These are phyloP conservation scores for Spizellomyces sp. DNA, from an alignment of 192 early-diverging fungal genomes.

Conservation along the genomic window DNA sequence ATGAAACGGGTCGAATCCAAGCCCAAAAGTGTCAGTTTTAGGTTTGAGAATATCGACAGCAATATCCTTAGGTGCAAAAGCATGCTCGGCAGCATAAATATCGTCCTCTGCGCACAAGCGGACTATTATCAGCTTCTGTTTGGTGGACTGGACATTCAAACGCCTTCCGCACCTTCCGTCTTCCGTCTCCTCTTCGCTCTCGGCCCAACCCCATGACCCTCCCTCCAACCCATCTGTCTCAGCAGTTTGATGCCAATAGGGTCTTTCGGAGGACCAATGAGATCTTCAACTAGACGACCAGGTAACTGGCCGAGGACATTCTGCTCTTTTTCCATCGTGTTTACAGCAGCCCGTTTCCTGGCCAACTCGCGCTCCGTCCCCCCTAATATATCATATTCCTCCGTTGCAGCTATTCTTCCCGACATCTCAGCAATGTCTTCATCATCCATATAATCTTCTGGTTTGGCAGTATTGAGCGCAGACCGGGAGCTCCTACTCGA, in stretches of 20 bases:
- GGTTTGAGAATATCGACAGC: conserved; percentile 26
- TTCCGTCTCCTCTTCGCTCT: conserved; percentile 53
- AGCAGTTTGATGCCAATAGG: conserved; percentile 69
- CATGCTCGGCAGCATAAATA: conserved; percentile 46
- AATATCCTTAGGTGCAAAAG: conserved; percentile 71
- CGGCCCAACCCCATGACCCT: conserved; percentile 84
- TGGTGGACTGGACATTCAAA: neutral
- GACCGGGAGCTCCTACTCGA: conserved; percentile 72
- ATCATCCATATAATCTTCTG: conserved; percentile 97
- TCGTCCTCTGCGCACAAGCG: conserved; percentile 46
- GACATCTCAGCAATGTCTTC: conserved; percentile 74
- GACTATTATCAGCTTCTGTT: neutral
- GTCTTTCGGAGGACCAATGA: conserved; percentile 66
- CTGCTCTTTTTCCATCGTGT: conserved; percentile 51
- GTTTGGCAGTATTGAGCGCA: conserved; percentile 37
- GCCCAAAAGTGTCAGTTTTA: conserved; percentile 59
- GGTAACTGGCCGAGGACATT: conserved; percentile 45
- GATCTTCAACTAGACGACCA: conserved; percentile 53
- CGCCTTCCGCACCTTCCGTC: conserved; percentile 1
- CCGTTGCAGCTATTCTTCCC: conserved; percentile 63
- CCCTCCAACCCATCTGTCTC: conserved; percentile 83
- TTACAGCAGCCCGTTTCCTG: conserved; percentile 45
- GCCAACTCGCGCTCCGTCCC: conserved; percentile 64
- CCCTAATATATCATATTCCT: conserved; percentile 70
- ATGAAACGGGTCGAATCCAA: conserved; percentile 72